Conservation (phyloP, 2,329 filamentous ascomycete genomes). For the Geoglossum cookeanum region DNA sequence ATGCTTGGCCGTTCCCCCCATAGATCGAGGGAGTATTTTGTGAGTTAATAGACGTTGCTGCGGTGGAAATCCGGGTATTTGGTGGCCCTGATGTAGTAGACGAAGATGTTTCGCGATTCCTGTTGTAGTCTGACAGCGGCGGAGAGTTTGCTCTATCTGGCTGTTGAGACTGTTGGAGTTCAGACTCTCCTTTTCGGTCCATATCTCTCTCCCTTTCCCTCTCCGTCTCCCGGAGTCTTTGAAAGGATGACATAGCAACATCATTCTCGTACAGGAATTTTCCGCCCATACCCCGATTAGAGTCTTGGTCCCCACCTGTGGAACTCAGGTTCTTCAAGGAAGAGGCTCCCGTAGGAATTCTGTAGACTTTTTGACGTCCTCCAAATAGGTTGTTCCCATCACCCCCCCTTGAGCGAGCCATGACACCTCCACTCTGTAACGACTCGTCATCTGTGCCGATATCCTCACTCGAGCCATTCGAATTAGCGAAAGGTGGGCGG, state of each 20-base stretch:
- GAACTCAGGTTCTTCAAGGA: slow-evolving; percentile 25
- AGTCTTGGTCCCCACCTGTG: slow-evolving; percentile 11
- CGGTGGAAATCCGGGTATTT: slow-evolving; percentile 58
- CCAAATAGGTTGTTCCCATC: slow-evolving; percentile 92
- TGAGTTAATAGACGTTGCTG: slow-evolving; percentile 74
- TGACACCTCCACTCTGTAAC: slow-evolving; percentile 46
- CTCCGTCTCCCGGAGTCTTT: slow-evolving; percentile 42
- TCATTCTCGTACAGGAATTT: slow-evolving; percentile 63
- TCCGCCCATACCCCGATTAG: slow-evolving; percentile 35
- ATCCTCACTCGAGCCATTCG: slow-evolving; percentile 41
- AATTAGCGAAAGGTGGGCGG: slow-evolving; percentile 42
- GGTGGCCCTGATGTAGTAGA: slow-evolving; percentile 61
- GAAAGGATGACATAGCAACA: slow-evolving; percentile 64
- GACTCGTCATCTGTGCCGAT: slow-evolving; percentile 47
- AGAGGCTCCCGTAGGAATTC: slow-evolving; percentile 15
- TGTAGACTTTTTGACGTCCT: slow-evolving; percentile 83
- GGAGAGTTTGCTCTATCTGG: slow-evolving; percentile 29
- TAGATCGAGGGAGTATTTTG: slow-evolving; percentile 38
- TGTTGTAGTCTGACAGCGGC: slow-evolving; percentile 43
- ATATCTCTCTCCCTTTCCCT: slow-evolving; percentile 21
- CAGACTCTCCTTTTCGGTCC: slow-evolving; percentile 16
- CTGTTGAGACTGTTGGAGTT: slow-evolving; percentile 13
- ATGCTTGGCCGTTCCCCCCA: slow-evolving; percentile 17
- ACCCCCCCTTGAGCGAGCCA: slow-evolving; percentile 61
- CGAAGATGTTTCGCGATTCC: slow-evolving; percentile 63